Evolutionary conservation across 1,284 basidiomycete species (phyloP), one percentile per base, ranked within the genome.

Genomic region (Cryptococcus jaspeensis): DNA sequence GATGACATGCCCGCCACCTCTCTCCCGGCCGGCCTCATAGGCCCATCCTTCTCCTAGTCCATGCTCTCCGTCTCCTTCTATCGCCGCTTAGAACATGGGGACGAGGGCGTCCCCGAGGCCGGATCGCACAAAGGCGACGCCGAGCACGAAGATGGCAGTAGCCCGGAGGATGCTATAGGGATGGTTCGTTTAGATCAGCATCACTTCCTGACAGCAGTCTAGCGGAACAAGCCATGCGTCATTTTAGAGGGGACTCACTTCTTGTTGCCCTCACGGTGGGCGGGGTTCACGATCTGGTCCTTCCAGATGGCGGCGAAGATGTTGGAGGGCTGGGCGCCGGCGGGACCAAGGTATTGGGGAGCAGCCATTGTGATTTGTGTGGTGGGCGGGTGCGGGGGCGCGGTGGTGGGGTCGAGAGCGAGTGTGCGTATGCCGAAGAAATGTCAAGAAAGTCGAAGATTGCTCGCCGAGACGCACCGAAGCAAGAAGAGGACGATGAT

Each of bases 61-160:
- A 8, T 18, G 11, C 56, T 46, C 15, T 9, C 39, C 3, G 11
- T 47, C 52, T 23, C 9, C 15, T 9, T 13, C 50, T 45, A 6
- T 12, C 41, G 13, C 11, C 42, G 25, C 45, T 50, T 64, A 70
- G 55, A 71, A 67, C 16, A 65, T 60, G 20, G 69, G 69, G 8
- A 71, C 61, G 22, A 71, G 58, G 6, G 64, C 63, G n/a, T 50
- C 56, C 40, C 67, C 58, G 28, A 65, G 50, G 18, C 51, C 49
- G 22, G 67, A 69, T 62, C 69, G 59, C 11, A 69, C 62, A 49
- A 71, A 67, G 5, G 59, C 60, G 22, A 71, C 56, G 32, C 69
- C 69, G n/a, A 64, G 55, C 48, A 64, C 55, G 58, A 71, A 71
- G 50, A 71, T 56, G 36, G 56, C 55, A 9, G 63, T 53, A 2